Conservation (phyloP, 768 basidiomycete genomes). For the Amanita exitialis region DNA sequence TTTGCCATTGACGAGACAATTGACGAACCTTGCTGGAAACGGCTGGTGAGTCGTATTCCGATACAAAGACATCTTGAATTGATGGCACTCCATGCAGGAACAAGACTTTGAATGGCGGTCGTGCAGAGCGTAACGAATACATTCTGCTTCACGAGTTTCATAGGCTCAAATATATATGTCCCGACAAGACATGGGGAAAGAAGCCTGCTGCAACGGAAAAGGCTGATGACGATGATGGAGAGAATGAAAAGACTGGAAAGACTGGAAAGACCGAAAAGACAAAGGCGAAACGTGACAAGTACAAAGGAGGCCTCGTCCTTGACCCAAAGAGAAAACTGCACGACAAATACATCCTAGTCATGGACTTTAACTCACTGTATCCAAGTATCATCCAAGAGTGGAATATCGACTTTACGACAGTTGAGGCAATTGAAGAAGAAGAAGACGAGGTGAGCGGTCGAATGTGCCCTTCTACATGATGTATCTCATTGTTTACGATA, state of each 20-base stretch:
- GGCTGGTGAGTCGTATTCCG: slow-evolving; percentile 57
- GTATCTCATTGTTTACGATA: slow-evolving; percentile 10
- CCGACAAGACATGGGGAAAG: slow-evolving; percentile 87
- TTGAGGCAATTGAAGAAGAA: slow-evolving; percentile 55
- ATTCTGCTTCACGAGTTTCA: slow-evolving; percentile 98
- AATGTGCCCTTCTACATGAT: not conserved
- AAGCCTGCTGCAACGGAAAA: slow-evolving; percentile 43
- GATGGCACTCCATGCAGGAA: slow-evolving; percentile 48
- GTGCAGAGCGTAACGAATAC: slow-evolving; percentile 98
- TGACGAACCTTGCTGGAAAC: slow-evolving; percentile 94
- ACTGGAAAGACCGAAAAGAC: slow-evolving; percentile 45
- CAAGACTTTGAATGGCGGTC: slow-evolving; percentile 92
- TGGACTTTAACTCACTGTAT: slow-evolving; percentile 99
- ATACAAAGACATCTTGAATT: not conserved
- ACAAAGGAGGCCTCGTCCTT: slow-evolving; percentile 96
- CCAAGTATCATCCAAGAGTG: slow-evolving; percentile 99
- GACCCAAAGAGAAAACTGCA: slow-evolving; percentile 93
- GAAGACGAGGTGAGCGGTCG: slow-evolving; percentile 38
- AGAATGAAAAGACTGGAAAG: slow-evolving; percentile 31
- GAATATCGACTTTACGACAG: slow-evolving; percentile 98
- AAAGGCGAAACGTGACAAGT: slow-evolving; percentile 84
- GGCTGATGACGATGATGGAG: slow-evolving; percentile 43
- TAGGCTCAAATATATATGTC: slow-evolving; percentile 89
- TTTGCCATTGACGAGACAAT: slow-evolving; percentile 81
- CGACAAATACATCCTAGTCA: slow-evolving; percentile 96